Evolutionary conservation across 345 rosid species (phyloP), one percentile per base, ranked within the genome.

Genomic region (Punica granatum): DNA sequence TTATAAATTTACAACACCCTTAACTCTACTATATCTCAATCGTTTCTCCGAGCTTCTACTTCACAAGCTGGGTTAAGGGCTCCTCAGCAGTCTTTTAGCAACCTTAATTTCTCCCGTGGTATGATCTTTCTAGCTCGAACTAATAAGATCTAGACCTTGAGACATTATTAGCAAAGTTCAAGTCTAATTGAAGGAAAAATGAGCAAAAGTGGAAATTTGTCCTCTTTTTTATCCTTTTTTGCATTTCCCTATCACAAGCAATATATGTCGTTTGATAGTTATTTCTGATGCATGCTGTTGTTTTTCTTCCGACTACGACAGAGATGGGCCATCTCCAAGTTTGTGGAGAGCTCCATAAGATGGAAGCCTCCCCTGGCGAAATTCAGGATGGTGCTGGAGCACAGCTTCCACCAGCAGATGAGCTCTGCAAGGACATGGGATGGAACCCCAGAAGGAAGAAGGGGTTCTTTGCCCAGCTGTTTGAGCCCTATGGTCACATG

Each of bases 61-160:
- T 70, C 89, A 77, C 63, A 85, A 82, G 49, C 89, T 85, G 15
- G 77, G 85, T 19, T 80, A 85, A 64, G 75, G 85, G 16, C n/a
- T 78, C 56, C 63, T 85, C 0, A 69, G 35, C 31, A 56, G 70
- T n/a, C 63, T 78, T 11, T 54, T 77, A 48, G 82, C 86, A 21
- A 71, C 78, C n/a, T n/a, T n/a, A n/a, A 7, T 19, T 75, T 63
- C 83, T 80, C 86, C 86, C 12, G 18, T 80, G 72, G 86, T 80
- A 36, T 7, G 8, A 23, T 42, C n/a, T 35, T 44, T 42, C n/a
- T n/a, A n/a, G n/a, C 64, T 48, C 48, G 26, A 32, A 36, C 26
- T 26, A 23, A n/a, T n/a, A n/a, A n/a, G n/a, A n/a, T n/a, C n/a
- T n/a, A 4, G 11, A 28, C 26, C 18, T 23, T 23, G 21, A 7